phyloP scores from a whole-genome alignment of 2,329 filamentous ascomycete species.

The Pseudocercospora eumusae region DNA sequence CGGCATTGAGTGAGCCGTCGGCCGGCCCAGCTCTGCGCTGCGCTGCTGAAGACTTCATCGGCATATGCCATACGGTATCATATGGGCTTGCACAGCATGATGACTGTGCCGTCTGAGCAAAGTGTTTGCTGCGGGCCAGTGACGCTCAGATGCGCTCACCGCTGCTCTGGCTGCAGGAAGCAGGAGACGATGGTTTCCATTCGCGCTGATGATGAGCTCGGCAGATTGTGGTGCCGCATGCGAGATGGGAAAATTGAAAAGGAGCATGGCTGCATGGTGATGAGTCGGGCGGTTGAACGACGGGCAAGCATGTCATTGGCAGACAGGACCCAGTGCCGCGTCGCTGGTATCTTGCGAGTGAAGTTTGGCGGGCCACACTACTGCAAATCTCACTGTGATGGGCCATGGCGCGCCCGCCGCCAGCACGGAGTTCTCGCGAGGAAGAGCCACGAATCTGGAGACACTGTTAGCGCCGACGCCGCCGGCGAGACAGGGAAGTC shows the following conservation, averaged over 20 bases:
- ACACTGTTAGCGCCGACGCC: background rate
- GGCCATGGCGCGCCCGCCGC: background rate
- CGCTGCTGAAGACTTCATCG: constrained; percentile 5
- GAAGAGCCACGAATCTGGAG: constrained; percentile 4
- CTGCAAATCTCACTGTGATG: constrained; percentile 5
- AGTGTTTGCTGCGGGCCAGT: constrained; percentile 14
- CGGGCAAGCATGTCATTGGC: constrained; percentile 14
- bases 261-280: no score
- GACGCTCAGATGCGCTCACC: constrained; percentile 15
- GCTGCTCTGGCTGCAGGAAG: constrained; percentile 14
- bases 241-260: background rate
- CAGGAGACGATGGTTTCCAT: constrained; percentile 4
- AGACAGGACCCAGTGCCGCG: constrained; percentile 11
- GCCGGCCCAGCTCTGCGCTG: constrained; percentile 5
- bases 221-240: background rate
- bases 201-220: constrained; percentile 9
- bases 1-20: constrained; percentile 14
- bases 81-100: constrained; percentile 22
- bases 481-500: constrained; percentile 5
- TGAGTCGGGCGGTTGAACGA: constrained; percentile 11
- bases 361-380: constrained; percentile 12
- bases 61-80: no score
- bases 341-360: constrained; percentile 14
- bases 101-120: no score
- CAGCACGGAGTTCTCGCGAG: background rate